Percentiles rank a stretch among this genome's conserved stretches.
These are phyloP conservation scores for Coniochaeta hoffmannii DNA, from an alignment of 2,329 filamentous ascomycete genomes.

Conservation along the genomic window DNA sequence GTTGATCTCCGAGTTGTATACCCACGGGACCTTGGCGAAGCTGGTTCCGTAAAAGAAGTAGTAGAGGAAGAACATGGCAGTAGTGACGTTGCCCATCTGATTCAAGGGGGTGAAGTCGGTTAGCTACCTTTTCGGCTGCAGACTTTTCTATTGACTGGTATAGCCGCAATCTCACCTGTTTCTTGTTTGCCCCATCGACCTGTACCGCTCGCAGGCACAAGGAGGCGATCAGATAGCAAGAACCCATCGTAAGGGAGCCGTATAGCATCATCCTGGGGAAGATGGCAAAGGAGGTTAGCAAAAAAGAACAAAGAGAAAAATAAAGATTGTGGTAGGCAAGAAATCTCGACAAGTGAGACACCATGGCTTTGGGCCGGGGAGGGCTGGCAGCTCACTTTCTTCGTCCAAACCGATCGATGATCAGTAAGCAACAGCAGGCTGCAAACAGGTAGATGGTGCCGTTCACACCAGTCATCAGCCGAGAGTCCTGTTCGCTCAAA, in stretches of 20 bases:
- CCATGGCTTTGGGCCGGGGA: not conserved
- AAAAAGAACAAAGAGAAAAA: too few relatives aligned
- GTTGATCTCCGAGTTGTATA: slow-evolving; percentile 34
- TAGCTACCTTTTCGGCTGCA: too few relatives aligned
- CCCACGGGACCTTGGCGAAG: slow-evolving; percentile 31
- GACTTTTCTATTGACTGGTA: too few relatives aligned
- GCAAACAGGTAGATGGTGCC: slow-evolving; percentile 29
- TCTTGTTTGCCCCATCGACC: slow-evolving; percentile 19
- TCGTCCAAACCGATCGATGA: slow-evolving; percentile 31
- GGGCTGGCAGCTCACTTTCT: slow-evolving; percentile 21
- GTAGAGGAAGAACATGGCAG: slow-evolving; percentile 34
- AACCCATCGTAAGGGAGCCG: slow-evolving; percentile 24
- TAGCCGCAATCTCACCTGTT: not conserved
- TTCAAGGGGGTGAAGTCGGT: not conserved
- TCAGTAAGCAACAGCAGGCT: slow-evolving; percentile 26
- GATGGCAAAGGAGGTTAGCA: too few relatives aligned
- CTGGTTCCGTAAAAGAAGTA: slow-evolving; percentile 33
- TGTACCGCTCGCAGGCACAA: slow-evolving; percentile 23
- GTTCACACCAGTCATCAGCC: slow-evolving; percentile 47
- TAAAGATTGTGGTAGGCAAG: too few relatives aligned
- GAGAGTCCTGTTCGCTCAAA: slow-evolving; percentile 38
- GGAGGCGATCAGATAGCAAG: slow-evolving; percentile 29
- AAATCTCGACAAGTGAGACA: too few relatives aligned
- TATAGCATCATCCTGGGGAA: slow-evolving; percentile 28
- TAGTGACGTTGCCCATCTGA: slow-evolving; percentile 17